Conservation (phyloP, 2,329 filamentous ascomycete genomes). For the Grosmannia penicillata region DNA sequence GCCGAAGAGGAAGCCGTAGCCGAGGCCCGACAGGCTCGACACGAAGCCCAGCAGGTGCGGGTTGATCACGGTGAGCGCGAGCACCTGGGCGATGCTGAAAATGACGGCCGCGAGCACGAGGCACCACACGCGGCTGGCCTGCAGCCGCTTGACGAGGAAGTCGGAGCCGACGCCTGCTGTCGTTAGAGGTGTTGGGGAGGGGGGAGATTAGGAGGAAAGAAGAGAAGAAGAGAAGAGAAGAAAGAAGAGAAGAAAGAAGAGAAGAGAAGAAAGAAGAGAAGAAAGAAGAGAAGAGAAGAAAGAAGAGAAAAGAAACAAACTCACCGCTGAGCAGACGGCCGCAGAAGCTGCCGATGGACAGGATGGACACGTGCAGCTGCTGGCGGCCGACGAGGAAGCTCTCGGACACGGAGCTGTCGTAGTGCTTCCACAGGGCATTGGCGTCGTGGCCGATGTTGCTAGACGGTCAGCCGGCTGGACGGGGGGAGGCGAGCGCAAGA, state of each 20-base stretch:
- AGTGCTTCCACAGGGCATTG: conserved; percentile 77
- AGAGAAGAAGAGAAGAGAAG: background rate
- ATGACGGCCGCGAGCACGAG: conserved; percentile 62
- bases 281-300: background rate
- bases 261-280: background rate
- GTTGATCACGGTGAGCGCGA: conserved; percentile 59
- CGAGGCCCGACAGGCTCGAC: conserved; percentile 71
- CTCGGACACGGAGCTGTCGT: conserved; percentile 56
- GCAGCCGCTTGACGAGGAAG: conserved; percentile 66
- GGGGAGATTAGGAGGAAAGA: too few species aligned
- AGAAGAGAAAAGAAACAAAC: conserved; percentile 13
- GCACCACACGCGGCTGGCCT: conserved; percentile 82
- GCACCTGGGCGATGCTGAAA: conserved; percentile 67
- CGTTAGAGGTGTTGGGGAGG: background rate
- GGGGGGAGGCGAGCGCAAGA: background rate
- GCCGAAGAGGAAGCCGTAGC: conserved; percentile 87
- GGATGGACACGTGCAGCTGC: conserved; percentile 81
- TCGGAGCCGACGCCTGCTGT: conserved; percentile 70
- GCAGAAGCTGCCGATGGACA: conserved; percentile 77
- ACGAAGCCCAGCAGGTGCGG: conserved; percentile 65
- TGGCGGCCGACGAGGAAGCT: conserved; percentile 69
- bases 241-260: background rate
- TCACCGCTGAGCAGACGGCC: conserved; percentile 66
- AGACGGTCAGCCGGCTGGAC: background rate
- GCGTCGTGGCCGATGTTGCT: conserved; percentile 92